A percentile compares a stretch with the other conserved stretches of the same genome.
Conservation (phyloP, 768 basidiomycete genomes). For the Hysterangium stoloniferum region DNA sequence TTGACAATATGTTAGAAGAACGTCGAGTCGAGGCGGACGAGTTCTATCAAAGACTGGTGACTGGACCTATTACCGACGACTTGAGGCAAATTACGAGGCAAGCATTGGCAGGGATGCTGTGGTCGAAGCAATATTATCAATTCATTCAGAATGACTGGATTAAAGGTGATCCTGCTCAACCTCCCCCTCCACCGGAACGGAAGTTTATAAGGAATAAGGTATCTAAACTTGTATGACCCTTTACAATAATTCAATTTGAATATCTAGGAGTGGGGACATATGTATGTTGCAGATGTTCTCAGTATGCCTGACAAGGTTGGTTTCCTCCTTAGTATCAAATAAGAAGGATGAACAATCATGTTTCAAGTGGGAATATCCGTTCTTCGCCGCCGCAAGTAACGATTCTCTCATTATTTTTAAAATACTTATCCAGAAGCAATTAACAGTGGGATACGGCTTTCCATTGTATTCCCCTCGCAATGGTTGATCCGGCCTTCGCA, state of each 20-base stretch:
- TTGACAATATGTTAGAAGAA: conserved; percentile 87
- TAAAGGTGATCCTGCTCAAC: conserved; percentile 91
- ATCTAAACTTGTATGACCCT: too few species aligned
- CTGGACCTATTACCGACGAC: conserved; percentile 86
- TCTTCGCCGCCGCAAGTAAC: conserved; percentile 71
- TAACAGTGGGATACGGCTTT: conserved; percentile 88
- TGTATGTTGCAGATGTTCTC: conserved; percentile 91
- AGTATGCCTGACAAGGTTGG: conserved; percentile 98
- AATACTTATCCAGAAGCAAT: not conserved
- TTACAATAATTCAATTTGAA: not conserved
- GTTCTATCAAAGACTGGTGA: conserved; percentile 77
- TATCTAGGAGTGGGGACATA: conserved; percentile 84
- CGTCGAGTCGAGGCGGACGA: conserved; percentile 91
- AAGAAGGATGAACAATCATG: conserved; percentile 8
- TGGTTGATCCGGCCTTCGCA: conserved; percentile 91
- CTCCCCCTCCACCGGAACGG: conserved; percentile 84
- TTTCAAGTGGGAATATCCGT: conserved; percentile 86
- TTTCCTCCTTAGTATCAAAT: not conserved
- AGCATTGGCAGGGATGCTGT: conserved; percentile 93
- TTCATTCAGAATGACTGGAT: conserved; percentile 97
- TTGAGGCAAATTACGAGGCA: conserved; percentile 94
- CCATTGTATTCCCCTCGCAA: conserved; percentile 95
- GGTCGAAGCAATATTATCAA: conserved; percentile 97
- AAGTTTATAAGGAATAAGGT: conserved; percentile 81
- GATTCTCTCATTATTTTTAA: not conserved